Evolutionary conservation across 257 asterid genomes (phyloP), one percentile per base, ranked within the genome.

Genomic region (Dorcoceras hygrometricum): DNA sequence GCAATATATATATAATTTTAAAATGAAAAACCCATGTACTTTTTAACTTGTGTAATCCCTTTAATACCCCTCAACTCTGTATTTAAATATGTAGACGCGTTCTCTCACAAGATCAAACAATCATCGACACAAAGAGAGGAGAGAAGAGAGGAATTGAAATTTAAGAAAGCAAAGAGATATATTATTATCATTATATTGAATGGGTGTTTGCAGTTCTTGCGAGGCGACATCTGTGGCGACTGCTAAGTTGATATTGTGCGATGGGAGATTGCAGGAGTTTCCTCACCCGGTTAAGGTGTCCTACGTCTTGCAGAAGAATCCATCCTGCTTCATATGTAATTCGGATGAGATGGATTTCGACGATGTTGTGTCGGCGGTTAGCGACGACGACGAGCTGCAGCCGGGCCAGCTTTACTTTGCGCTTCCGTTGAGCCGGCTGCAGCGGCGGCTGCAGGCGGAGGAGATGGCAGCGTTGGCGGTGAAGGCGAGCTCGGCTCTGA

Each of bases 381-480:
- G 88, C 63, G 95, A 77, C 19, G 96, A 94, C 57, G 99, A 94
- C 20, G 91, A 75, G 76, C 85, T 94, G 43, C 90, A 77, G 73
- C 93, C 83, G 0, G 97, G 97, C 0, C 97, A 94, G 84, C 74
- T 88, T 18, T 94, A 94, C 70, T 94, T 94, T 64, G 95, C 88
- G 64, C 81, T 90, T 75, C 97, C 97, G 50, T 56, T 88, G 72
- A 85, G 68, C 70, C 76, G 81, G 73, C 26, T 94, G 65, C 72
- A 66, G 43, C 86, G 73, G 50, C 87, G 86, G 77, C 81, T 94
- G 2, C 83, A 78, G 78, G 88, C 95, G 31, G 96, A 85, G 73
- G 96, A 90, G 70, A 94, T 94, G 97, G 97, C 99, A 1, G 96
- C 97, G 79, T 85, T 94, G 90, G 99, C 97, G 6, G 95, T 90